Base-by-base conservation (phyloP, 2,329 filamentous ascomycete genomes). In the Chrysoporthe deuterocubensis region DNA sequence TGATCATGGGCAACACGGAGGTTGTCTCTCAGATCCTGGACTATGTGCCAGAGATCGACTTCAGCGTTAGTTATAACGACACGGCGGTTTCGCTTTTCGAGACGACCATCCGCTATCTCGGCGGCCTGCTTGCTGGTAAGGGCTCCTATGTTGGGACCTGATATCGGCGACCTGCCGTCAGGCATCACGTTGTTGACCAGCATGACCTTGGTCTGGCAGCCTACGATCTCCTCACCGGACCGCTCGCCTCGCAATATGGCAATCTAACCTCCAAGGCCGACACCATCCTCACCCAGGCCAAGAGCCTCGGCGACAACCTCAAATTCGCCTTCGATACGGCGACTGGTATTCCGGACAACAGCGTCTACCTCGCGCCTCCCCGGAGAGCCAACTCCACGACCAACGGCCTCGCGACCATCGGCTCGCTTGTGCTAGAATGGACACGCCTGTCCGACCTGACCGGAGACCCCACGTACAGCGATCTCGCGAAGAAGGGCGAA, bases 71-170 rank as follows among this genome's bases (percentile, higher is more conserved):
- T 59, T 70, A 60, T 34, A 57, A 70, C 44, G 85, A 85, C 54
- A 78, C 82, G 1, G 78, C 82, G 11, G 88, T 97, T 61, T 95
- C 91, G 48, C 79, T 97, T 8, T 97, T 97, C 74, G 94, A 97
- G 79, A 96, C 93, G 0, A 97, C 92, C 0, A 97, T 97, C 74
- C 89, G 94, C 40, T 97, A 97, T 74, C 81, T 97, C 0, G 94
- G 88, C 11, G 94, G 93, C 18, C 83, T 97, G 73, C 76, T 97
- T 9, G 92, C 93, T 2, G 92, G 90, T 86, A 73, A 62, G 57
- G 26, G 6, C 2, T 44, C 26, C 16, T 34, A 4, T n/a, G 9
- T 8, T 13, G 16, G 42, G 52, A 37, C 11, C 8, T 16, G 13
- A 14, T 37, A 42, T 40, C 9, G 21, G 9, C n/a, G n/a, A 14